phyloP scores from a whole-genome alignment of 1,284 basidiomycete genomes.

The Trichosporon asahii region DNA sequence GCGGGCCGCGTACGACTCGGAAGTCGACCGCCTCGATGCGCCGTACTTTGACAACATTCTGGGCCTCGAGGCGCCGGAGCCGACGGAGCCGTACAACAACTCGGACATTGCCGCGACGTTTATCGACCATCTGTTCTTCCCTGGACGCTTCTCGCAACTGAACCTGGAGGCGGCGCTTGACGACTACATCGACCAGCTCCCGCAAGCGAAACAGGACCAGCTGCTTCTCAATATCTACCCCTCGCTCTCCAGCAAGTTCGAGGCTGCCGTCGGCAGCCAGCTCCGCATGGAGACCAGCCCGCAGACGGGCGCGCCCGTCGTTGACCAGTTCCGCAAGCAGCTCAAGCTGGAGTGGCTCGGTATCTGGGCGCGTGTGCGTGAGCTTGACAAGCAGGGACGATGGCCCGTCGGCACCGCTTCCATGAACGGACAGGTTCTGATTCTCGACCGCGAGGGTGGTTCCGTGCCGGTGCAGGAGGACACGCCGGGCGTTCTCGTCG shows the following conservation, averaged over 20 bases:
- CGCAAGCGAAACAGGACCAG: constrained; percentile 19
- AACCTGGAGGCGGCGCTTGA: constrained; percentile 75
- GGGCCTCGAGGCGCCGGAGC: constrained; percentile 61
- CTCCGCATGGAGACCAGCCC: constrained; percentile 68
- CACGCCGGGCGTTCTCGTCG: constrained; percentile 58
- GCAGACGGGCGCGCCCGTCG: constrained; percentile 71
- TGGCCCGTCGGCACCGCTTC: constrained; percentile 62
- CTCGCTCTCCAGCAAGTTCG: constrained; percentile 70
- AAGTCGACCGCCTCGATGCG: constrained; percentile 72
- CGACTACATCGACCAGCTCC: constrained; percentile 69
- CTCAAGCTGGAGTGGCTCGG: constrained; percentile 90
- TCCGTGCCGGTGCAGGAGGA: constrained; percentile 65
- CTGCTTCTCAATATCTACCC: constrained; percentile 54
- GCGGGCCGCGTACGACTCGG: constrained; percentile 20
- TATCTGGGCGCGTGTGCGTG: constrained; percentile 79
- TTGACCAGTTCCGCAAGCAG: constrained; percentile 74
- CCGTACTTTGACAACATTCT: constrained; percentile 79
- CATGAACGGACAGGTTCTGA: constrained; percentile 53
- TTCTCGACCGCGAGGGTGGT: constrained; percentile 74
- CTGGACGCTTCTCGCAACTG: constrained; percentile 77
- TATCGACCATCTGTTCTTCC: constrained; percentile 74
- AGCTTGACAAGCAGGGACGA: constrained; percentile 76
- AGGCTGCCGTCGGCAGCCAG: constrained; percentile 79
- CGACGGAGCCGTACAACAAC: constrained; percentile 39
- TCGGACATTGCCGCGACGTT: constrained; percentile 63